Evolutionary conservation across 2,329 filamentous ascomycete species (phyloP).

Genomic region (Myotisia sp.): DNA sequence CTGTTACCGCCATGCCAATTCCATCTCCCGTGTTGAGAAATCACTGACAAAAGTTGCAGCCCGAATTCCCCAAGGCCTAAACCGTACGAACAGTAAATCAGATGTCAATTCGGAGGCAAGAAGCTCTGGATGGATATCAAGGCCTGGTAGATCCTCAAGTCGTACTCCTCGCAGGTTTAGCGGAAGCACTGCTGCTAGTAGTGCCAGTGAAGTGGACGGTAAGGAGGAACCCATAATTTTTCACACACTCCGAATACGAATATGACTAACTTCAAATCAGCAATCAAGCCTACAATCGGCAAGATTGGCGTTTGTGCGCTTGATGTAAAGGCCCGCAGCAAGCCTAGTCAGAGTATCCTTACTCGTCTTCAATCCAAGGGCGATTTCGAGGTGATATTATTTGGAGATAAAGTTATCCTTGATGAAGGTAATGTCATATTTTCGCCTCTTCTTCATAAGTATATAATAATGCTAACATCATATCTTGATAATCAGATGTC

Average conservation of each 20-base stretch:
- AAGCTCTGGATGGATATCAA: constrained; percentile 15
- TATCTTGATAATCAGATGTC: constrained; percentile 47
- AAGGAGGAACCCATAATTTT: constrained; percentile 2
- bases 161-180: constrained; percentile 62
- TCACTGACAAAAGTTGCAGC: no score
- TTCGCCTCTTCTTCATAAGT: not conserved
- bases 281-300: constrained; percentile 33
- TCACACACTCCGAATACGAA: constrained; percentile 15
- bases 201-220: constrained; percentile 51
- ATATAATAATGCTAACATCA: constrained; percentile 6
- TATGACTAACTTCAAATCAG: constrained; percentile 6
- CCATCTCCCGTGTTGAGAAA: no score
- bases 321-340: constrained; percentile 90
- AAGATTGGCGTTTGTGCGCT: constrained; percentile 87
- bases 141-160: constrained; percentile 45
- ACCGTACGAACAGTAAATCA: no score
- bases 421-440: constrained; percentile 74
- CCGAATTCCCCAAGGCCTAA: no score
- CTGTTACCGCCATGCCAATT: not conserved
- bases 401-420: constrained; percentile 96
- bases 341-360: constrained; percentile 89
- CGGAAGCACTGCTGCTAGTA: constrained; percentile 67
- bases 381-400: constrained; percentile 93
- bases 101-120: constrained; percentile 1
- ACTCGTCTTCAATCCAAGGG: constrained; percentile 79